These are phyloP conservation scores for Yamadazyma spencermartinsiae DNA, from an alignment of 1,139 yeast genomes.

Conservation along the genomic window DNA sequence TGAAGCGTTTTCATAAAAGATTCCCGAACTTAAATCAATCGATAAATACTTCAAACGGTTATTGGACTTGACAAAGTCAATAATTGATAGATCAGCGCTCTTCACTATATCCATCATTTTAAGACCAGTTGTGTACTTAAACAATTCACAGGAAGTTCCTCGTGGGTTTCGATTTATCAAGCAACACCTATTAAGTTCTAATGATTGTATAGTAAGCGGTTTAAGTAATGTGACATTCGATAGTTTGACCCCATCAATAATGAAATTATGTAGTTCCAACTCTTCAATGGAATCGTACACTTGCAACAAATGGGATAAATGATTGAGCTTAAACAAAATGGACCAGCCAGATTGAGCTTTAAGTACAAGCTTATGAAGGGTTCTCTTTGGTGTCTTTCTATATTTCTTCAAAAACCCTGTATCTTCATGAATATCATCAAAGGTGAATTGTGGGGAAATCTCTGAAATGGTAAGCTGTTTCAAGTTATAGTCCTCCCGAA, in stretches of 20 bases:
- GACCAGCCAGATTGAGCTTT: slow-evolving; percentile 52
- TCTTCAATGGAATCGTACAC: slow-evolving; percentile 48
- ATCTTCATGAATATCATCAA: slow-evolving; percentile 18
- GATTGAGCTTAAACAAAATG: slow-evolving; percentile 33
- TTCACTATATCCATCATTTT: slow-evolving; percentile 38
- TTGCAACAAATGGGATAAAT: slow-evolving; percentile 28
- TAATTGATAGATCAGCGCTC: slow-evolving; percentile 48
- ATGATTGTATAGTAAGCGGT: slow-evolving; percentile 17
- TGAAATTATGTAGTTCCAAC: slow-evolving; percentile 45
- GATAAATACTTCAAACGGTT: slow-evolving; percentile 31
- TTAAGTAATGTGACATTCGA: background rate
- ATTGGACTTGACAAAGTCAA: slow-evolving; percentile 38
- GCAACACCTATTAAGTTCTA: slow-evolving; percentile 28
- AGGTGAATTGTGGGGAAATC: slow-evolving; percentile 53
- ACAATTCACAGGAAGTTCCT: slow-evolving; percentile 21
- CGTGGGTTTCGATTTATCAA: slow-evolving; percentile 23
- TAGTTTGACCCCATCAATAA: slow-evolving; percentile 35
- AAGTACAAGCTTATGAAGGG: slow-evolving; percentile 25
- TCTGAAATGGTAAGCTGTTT: slow-evolving; percentile 34
- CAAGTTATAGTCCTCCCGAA: slow-evolving; percentile 36
- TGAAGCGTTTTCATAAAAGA: slow-evolving; percentile 36
- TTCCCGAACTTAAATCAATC: slow-evolving; percentile 49
- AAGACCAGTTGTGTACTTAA: slow-evolving; percentile 36
- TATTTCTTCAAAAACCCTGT: slow-evolving; percentile 14
- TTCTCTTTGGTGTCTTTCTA: slow-evolving; percentile 21